These are phyloP conservation scores for Talaromyces sp. DNA, from an alignment of 2,329 filamentous ascomycete species.

Conservation along the genomic window DNA sequence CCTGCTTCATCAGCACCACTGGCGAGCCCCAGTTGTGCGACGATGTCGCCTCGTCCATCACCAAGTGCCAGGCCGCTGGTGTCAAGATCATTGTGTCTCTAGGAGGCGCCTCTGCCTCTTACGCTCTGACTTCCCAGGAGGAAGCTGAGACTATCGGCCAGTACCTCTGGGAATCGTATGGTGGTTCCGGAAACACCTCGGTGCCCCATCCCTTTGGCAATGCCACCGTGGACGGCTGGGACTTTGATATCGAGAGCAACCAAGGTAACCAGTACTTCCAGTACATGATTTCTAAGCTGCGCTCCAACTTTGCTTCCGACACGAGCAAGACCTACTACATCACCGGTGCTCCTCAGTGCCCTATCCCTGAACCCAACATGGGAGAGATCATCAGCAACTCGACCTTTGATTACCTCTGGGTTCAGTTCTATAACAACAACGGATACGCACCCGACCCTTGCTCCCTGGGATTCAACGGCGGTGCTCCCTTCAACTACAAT, in stretches of 20 bases:
- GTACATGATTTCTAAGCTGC: conserved; percentile 44
- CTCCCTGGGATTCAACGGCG: conserved; percentile 8
- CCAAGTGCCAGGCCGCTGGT: conserved; percentile 39
- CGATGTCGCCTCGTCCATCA: conserved; percentile 36
- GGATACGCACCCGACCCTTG: conserved; percentile 28
- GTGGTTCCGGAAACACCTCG: conserved; percentile 29
- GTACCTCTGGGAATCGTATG: conserved; percentile 43
- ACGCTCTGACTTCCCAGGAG: conserved; percentile 29
- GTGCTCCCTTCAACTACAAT: conserved; percentile 33
- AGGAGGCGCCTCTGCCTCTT: conserved; percentile 38
- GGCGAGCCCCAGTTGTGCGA: conserved; percentile 28
- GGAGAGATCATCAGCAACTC: conserved; percentile 40
- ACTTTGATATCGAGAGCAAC: conserved; percentile 47
- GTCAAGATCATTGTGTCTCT: conserved; percentile 45
- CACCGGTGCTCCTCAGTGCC: conserved; percentile 51
- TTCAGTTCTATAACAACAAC: conserved; percentile 54
- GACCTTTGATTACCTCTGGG: conserved; percentile 50
- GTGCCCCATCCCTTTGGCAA: conserved; percentile 44
- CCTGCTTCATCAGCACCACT: conserved; percentile 3
- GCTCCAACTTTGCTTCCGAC: conserved; percentile 34
- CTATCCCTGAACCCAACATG: conserved; percentile 45
- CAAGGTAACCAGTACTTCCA: conserved; percentile 34
- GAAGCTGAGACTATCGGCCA: conserved; percentile 39
- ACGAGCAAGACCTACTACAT: conserved; percentile 43
- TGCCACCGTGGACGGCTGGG: conserved; percentile 48